These are phyloP conservation scores for Debaryomyces psychrophilus DNA, from an alignment of 1,139 yeast species.

Conservation along the genomic window DNA sequence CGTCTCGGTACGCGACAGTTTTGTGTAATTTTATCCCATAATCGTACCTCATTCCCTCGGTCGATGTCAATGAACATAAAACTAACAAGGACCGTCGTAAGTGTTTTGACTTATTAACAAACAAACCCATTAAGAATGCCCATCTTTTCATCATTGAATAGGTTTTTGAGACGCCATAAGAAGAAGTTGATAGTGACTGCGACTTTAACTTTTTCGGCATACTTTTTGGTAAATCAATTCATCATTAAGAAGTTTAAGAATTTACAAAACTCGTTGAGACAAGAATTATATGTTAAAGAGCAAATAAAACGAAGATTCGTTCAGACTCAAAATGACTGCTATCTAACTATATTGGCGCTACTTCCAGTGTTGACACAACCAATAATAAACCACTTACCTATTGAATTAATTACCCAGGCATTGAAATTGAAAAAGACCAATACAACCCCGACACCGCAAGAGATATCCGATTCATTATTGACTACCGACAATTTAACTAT, in stretches of 20 bases:
- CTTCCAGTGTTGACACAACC: constrained; percentile 76
- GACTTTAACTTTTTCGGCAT: constrained; percentile 58
- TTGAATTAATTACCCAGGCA: constrained; percentile 73
- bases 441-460: constrained; percentile 17
- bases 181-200: constrained; percentile 60
- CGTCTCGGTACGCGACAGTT: background rate
- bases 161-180: constrained; percentile 63
- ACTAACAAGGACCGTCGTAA: constrained; percentile 7
- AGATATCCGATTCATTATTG: constrained; percentile 33
- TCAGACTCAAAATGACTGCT: constrained; percentile 91
- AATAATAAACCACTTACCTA: constrained; percentile 64
- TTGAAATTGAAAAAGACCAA: constrained; percentile 59
- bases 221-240: constrained; percentile 62
- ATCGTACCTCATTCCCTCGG: constrained; percentile 9
- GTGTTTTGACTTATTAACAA: background rate
- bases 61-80: constrained; percentile 2
- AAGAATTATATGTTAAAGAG: constrained; percentile 78
- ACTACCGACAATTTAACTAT: constrained; percentile 46
- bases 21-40: constrained; percentile 11
- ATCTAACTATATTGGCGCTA: constrained; percentile 80
- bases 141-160: constrained; percentile 55
- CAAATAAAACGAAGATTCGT: constrained; percentile 75
- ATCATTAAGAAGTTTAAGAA: constrained; percentile 63
- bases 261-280: constrained; percentile 68
- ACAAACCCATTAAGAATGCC: constrained; percentile 32